Conservation (phyloP, 2,329 filamentous ascomycete genomes). For the Byssoonygena ceratinophila region DNA sequence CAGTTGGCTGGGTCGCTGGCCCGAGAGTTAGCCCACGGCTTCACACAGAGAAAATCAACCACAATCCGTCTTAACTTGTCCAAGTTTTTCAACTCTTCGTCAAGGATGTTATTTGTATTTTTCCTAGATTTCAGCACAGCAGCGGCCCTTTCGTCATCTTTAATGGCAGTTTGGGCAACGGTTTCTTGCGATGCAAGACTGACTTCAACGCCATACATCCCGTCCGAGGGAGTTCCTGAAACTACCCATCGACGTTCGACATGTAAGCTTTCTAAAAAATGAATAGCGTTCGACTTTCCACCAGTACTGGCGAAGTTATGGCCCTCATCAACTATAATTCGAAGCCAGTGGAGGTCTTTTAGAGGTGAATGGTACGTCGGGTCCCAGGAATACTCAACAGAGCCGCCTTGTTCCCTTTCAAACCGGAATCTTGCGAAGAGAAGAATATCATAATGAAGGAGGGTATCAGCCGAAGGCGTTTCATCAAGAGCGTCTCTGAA, state of each 20-base stretch:
- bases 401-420: slow-evolving; percentile 50
- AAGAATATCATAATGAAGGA: slow-evolving; percentile 63
- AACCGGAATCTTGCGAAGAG: slow-evolving; percentile 67
- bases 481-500: slow-evolving; percentile 44
- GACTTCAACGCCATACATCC: slow-evolving; percentile 65
- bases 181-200: slow-evolving; percentile 40
- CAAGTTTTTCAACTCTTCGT: slow-evolving; percentile 53
- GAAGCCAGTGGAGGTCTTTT: slow-evolving; percentile 65
- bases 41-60: slow-evolving; percentile 60
- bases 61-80: slow-evolving; percentile 57
- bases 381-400: no score
- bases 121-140: slow-evolving; percentile 27
- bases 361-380: slow-evolving; percentile 50
- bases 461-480: slow-evolving; percentile 48
- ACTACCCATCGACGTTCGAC: slow-evolving; percentile 76
- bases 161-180: background rate
- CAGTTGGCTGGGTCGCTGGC: slow-evolving; percentile 56
- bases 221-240: slow-evolving; percentile 77
- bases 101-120: slow-evolving; percentile 33
- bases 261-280: slow-evolving; percentile 44
- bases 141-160: slow-evolving; percentile 16
- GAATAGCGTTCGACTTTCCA: slow-evolving; percentile 48
- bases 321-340: slow-evolving; percentile 86
- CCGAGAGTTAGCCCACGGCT: slow-evolving; percentile 62
- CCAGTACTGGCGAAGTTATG: slow-evolving; percentile 65